Evolutionary conservation across 805 yeast species (phyloP).

Genomic region (Saccharomycopsis javanensis): DNA sequence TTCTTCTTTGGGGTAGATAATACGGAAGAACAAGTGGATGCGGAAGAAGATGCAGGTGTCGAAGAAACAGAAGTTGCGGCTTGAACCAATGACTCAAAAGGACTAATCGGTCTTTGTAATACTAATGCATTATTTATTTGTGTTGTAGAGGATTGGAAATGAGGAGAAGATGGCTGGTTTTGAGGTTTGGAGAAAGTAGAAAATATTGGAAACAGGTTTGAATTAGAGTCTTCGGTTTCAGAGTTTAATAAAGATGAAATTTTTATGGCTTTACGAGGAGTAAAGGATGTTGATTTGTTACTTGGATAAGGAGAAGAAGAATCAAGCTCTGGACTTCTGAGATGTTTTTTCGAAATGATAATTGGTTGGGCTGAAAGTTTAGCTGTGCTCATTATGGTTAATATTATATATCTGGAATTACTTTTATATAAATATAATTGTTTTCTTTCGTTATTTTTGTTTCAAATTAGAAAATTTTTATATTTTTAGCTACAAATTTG

Average conservation of each 20-base stretch:
- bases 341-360: not conserved
- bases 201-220: constrained; percentile 16
- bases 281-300: not conserved
- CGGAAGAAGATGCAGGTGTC: constrained; percentile 4
- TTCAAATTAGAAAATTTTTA: not conserved
- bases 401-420: not conserved
- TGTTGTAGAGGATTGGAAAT: constrained; percentile 12
- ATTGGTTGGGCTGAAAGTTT: constrained; percentile 1
- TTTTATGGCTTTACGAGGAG: constrained; percentile 16
- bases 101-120: constrained; percentile 15
- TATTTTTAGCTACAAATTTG: too few relatives aligned
- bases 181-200: constrained; percentile 2
- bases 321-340: constrained; percentile 1
- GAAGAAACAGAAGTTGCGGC: not conserved
- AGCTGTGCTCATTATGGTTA: not conserved
- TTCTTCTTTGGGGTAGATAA: constrained; percentile 3
- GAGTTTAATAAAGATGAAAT: constrained; percentile 14
- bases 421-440: not conserved
- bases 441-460: not conserved
- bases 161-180: constrained; percentile 4
- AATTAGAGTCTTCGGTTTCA: constrained; percentile 4
- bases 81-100: constrained; percentile 1
- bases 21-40: not conserved
- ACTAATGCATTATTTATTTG: constrained; percentile 6
- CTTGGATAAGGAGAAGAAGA: not conserved